Evolutionary conservation across 1,284 basidiomycete genomes (phyloP).

Genomic region (Puccinia polysora): DNA sequence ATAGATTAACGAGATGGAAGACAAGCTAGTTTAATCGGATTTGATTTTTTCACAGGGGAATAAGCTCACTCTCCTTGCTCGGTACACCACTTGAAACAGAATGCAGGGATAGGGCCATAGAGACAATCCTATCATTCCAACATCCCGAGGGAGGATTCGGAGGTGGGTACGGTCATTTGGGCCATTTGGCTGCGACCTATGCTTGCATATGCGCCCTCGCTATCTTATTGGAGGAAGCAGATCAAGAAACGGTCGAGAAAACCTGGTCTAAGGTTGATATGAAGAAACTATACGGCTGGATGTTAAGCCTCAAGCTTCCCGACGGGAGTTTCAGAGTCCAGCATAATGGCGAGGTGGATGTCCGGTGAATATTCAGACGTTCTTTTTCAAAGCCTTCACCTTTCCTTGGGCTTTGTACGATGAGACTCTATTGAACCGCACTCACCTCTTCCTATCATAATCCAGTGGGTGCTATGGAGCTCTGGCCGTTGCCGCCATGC

Average conservation of each 20-base stretch:
- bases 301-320: constrained; percentile 83
- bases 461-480: constrained; percentile 76
- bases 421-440: too few relatives aligned
- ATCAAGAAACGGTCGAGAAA: constrained; percentile 39
- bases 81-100: constrained; percentile 47
- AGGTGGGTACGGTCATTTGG: constrained; percentile 47
- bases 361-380: constrained; percentile 59
- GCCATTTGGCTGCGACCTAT: constrained; percentile 52
- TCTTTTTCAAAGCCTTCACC: not conserved
- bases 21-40: too few relatives aligned
- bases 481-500: constrained; percentile 64
- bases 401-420: too few relatives aligned
- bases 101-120: constrained; percentile 47
- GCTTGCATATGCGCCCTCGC: constrained; percentile 51
- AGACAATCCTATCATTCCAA: constrained; percentile 52
- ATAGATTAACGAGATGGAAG: not conserved
- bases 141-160: constrained; percentile 50
- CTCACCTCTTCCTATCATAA: too few relatives aligned
- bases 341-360: constrained; percentile 83
- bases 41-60: constrained; percentile 17
- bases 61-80: constrained; percentile 49
- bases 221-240: constrained; percentile 46
- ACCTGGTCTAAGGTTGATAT: constrained; percentile 73
- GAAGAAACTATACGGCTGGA: constrained; percentile 76
- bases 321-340: constrained; percentile 93